These are phyloP conservation scores for Pseudopithomyces chartarum DNA, from an alignment of 2,329 filamentous ascomycete genomes.

Conservation along the genomic window DNA sequence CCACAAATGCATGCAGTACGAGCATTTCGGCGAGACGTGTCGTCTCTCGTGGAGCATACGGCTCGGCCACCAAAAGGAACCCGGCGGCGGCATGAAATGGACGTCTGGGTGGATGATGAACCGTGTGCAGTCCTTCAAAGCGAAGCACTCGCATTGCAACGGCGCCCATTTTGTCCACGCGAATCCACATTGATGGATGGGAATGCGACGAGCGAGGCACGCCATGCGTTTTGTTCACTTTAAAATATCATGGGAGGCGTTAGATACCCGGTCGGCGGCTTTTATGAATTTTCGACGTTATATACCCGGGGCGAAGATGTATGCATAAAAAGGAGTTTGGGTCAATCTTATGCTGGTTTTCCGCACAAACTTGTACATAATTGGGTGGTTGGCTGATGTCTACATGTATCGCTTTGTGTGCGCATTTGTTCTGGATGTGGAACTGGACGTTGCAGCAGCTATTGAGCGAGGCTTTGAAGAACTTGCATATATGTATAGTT, in stretches of 20 bases:
- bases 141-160: constrained; percentile 32
- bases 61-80: constrained; percentile 31
- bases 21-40: constrained; percentile 36
- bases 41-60: constrained; percentile 33
- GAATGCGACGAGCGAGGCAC: constrained; percentile 15
- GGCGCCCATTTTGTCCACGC: constrained; percentile 41
- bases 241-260: constrained; percentile 38
- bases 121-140: constrained; percentile 36
- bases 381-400: no score
- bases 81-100: constrained; percentile 27
- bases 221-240: constrained; percentile 21
- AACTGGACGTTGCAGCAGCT: no score
- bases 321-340: constrained; percentile 9
- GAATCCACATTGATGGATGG: constrained; percentile 24
- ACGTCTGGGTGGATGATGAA: constrained; percentile 39
- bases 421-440: no score
- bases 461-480: no score
- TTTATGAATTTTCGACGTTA: constrained; percentile 15
- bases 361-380: no score
- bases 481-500: no score
- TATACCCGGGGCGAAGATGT: constrained; percentile 13
- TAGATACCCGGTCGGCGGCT: constrained; percentile 39
- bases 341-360: no score
- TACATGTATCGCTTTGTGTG: no score
- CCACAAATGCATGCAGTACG: constrained; percentile 38